phyloP scores from a whole-genome alignment of 1,284 basidiomycete genomes.

The Microbotryomycetes sp. region DNA sequence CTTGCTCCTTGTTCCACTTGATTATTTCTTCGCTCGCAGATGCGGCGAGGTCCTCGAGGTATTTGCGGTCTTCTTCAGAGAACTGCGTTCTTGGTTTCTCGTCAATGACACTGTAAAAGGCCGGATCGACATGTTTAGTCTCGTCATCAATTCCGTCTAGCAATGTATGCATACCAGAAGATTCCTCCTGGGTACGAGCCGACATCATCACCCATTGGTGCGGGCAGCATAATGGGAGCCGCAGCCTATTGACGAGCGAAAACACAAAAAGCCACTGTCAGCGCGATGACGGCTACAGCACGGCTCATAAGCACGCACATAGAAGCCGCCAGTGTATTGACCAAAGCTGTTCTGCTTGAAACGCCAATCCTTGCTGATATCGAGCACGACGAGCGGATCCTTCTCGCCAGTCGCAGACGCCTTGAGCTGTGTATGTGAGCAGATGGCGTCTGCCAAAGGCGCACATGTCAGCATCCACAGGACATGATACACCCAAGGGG shows the following conservation, averaged over 20 bases:
- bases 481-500: not conserved
- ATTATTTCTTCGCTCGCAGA: constrained; percentile 19
- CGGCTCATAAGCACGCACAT: not conserved
- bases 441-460: constrained; percentile 10
- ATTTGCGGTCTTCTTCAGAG: constrained; percentile 9
- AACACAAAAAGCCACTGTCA: not conserved
- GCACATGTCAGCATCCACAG: not conserved
- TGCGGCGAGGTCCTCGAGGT: constrained; percentile 19
- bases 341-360: constrained; percentile 19
- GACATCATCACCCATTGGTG: constrained; percentile 21
- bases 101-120: constrained; percentile 10
- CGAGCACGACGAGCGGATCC: constrained; percentile 26
- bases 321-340: constrained; percentile 20
- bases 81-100: constrained; percentile 11
- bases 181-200: constrained; percentile 18
- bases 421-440: constrained; percentile 24
- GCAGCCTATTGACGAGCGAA: constrained; percentile 7
- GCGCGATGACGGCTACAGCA: not conserved
- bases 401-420: constrained; percentile 14
- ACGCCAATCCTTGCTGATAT: constrained; percentile 27
- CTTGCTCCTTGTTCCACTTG: constrained; percentile 4
- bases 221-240: constrained; percentile 22
- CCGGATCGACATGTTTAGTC: not conserved
- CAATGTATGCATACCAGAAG: constrained; percentile 15
- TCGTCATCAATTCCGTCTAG: no score